Conservation (phyloP, 371 early-diverging fungal genomes). For the Amoeboaphelidium protococcarum region DNA sequence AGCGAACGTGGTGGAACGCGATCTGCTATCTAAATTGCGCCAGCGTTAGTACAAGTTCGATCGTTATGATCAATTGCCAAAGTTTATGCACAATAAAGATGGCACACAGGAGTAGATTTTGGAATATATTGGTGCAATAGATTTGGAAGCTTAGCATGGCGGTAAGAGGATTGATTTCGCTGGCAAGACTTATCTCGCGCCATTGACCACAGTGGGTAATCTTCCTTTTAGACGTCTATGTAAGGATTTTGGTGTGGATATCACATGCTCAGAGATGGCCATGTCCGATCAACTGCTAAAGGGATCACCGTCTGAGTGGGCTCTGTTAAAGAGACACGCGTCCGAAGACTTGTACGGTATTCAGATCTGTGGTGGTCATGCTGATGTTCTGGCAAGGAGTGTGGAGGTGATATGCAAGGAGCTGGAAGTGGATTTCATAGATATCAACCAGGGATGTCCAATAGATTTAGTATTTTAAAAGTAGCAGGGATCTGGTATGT, state of each 20-base stretch:
- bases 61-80: constrained; percentile 7
- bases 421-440: constrained; percentile 60
- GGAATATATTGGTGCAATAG: constrained; percentile 1
- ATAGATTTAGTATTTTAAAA: constrained; percentile 56
- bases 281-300: constrained; percentile 35
- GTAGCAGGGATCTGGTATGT: constrained; percentile 62
- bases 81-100: constrained; percentile 11
- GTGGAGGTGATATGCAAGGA: constrained; percentile 37
- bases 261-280: constrained; percentile 94
- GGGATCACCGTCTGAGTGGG: constrained; percentile 49
- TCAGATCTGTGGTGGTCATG: constrained; percentile 22
- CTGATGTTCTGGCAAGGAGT: constrained; percentile 25
- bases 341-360: constrained; percentile 81
- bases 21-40: background rate
- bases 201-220: constrained; percentile 91
- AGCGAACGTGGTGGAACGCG: background rate
- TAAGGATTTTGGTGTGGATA: constrained; percentile 75
- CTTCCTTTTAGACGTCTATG: constrained; percentile 82
- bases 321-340: constrained; percentile 55
- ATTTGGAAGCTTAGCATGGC: background rate
- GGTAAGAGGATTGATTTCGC: constrained; percentile 31
- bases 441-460: constrained; percentile 87
- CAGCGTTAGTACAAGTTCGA: background rate
- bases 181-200: constrained; percentile 77
- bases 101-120: constrained; percentile 3